Evolutionary conservation across 495 filamentous ascomycete genomes (phyloP).

Genomic region (Podospora anserina): DNA sequence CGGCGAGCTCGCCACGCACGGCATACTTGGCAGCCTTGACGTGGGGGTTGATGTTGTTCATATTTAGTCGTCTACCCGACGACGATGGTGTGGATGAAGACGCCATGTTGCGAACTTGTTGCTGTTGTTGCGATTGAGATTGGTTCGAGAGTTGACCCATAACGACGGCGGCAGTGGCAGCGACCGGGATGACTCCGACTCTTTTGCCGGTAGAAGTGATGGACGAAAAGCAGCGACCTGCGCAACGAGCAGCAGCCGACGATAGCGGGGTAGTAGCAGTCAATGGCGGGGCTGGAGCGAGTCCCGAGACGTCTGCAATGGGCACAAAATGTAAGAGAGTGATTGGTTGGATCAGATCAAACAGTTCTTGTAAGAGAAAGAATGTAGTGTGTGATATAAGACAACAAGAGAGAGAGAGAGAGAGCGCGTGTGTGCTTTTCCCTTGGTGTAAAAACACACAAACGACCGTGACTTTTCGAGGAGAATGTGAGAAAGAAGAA

Average conservation of each 20-base stretch:
- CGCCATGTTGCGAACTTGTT: slow-evolving; percentile 34
- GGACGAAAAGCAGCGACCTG: slow-evolving; percentile 8
- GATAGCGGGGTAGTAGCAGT: slow-evolving; percentile 21
- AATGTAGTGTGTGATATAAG: not conserved
- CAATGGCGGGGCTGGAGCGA: slow-evolving; percentile 24
- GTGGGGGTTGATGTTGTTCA: slow-evolving; percentile 89
- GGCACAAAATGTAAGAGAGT: slow-evolving; percentile 6
- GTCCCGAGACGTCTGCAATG: slow-evolving; percentile 16
- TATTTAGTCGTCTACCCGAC: slow-evolving; percentile 57
- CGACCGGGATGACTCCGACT: slow-evolving; percentile 3
- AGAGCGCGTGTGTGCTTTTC: not conserved
- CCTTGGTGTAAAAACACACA: not conserved
- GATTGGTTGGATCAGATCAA: not conserved
- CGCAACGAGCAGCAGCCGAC: not conserved
- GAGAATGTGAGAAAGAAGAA: not conserved
- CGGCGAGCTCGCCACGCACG: slow-evolving; percentile 90
- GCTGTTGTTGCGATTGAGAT: not conserved
- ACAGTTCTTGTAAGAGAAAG: not conserved
- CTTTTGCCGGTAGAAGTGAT: not conserved
- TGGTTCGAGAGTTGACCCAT: slow-evolving; percentile 10
- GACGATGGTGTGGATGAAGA: slow-evolving; percentile 27
- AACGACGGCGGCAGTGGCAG: not conserved
- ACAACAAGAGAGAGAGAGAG: not conserved
- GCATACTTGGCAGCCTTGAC: slow-evolving; percentile 87
- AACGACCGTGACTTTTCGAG: not conserved